These are phyloP conservation scores for Myxozyma mucilagina DNA, from an alignment of 805 yeast genomes.

Conservation along the genomic window DNA sequence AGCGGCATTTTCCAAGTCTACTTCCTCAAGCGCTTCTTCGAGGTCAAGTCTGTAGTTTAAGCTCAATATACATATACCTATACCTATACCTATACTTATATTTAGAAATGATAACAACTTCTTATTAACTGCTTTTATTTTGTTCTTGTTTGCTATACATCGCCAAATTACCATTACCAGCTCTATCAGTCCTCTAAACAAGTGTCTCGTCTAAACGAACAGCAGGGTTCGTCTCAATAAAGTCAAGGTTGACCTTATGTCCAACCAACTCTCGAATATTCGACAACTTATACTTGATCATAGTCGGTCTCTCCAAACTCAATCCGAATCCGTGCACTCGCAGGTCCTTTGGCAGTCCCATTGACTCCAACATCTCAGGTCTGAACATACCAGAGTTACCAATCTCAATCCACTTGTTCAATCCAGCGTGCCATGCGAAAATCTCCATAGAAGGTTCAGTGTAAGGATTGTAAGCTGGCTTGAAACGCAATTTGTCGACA, in stretches of 20 bases:
- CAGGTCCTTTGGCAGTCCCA: conserved; percentile 95
- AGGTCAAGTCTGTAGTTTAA: conserved; percentile 85
- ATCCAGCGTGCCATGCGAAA: conserved; percentile 92
- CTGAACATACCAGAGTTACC: conserved; percentile 99
- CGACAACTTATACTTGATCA: conserved; percentile 95
- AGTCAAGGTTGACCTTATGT: conserved; percentile 92
- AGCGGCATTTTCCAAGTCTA: conserved; percentile 92
- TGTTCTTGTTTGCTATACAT: neutral
- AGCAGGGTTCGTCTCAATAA: conserved; percentile 94
- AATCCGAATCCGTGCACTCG: conserved; percentile 98
- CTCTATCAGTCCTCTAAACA: conserved; percentile 9
- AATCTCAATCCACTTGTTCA: conserved; percentile 97
- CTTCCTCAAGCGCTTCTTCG: conserved; percentile 91
- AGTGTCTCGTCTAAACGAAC: conserved; percentile 86
- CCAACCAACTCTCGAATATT: conserved; percentile 96
- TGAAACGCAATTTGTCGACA: conserved; percentile 90
- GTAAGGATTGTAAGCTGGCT: conserved; percentile 98
- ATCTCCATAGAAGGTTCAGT: conserved; percentile 99
- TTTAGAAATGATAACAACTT: neutral
- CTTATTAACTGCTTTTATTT: too few relatives aligned
- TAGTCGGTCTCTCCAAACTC: conserved; percentile 96
- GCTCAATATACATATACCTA: neutral
- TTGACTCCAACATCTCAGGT: conserved; percentile 97
- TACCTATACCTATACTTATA: neutral
- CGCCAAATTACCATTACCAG: neutral